Evolutionary conservation across 1,139 yeast species (phyloP), one percentile per base, ranked within the genome.

Genomic region (Taiozyma sp.): DNA sequence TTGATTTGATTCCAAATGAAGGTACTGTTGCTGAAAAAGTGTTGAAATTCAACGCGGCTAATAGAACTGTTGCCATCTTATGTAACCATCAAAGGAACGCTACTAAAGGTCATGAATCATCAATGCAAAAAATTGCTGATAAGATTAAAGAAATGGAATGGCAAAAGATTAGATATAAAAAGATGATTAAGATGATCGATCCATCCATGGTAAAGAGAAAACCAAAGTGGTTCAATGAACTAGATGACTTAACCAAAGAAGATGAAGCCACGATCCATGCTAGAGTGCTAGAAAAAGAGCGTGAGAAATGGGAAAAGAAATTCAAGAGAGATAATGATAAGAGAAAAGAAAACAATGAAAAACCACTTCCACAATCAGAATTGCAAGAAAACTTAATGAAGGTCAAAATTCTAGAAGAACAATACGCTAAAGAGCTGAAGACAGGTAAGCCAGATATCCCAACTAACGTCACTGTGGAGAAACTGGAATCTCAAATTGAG

Each of bases 11-110:
- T 57, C 78, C 84, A 23, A 86, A 89, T 65, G 87, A 82, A 65
- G 97, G 97, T 39, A 83, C 96, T 0, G 87, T 90, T 14, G 84
- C 87, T 19, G 97, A 92, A 66, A 92, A 91, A 65, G 85, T 91
- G 48, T 84, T 91, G 51, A 84, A 81, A 57, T 92, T 87, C 70
- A 92, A 92, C 69, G 97, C 97, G 14, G 98, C 98, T 4, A 92
- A 92, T 67, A 81, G 97, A 68, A 86, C 93, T 2, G 98, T 92
- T 56, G 98, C 98, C 12, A 90, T 92, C 56, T 75, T 92, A 63
- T 92, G 98, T 87, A 92, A 92, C 76, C 98, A 92, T 78, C 98
- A 92, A 76, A 85, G 97, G 71, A 82, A 96, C 28, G 92, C 91
- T 23, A 81, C 92, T 52, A 91, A 91, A 66, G 82, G 82, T 8